Evolutionary conservation across 2,329 filamentous ascomycete genomes (phyloP).

Genomic region (Xylariales sp.): DNA sequence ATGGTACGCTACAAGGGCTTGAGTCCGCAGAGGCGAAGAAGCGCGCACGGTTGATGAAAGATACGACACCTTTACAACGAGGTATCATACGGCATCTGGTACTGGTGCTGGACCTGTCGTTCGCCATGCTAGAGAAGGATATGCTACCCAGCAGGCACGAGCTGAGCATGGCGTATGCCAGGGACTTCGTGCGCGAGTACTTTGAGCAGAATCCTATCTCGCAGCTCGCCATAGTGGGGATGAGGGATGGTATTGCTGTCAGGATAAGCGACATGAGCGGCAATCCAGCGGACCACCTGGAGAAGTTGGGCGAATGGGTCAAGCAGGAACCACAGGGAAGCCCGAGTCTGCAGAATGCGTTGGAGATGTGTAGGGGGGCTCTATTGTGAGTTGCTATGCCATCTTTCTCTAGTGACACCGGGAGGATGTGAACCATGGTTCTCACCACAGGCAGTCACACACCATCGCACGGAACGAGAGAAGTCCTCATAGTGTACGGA

Average conservation of each 20-base stretch:
- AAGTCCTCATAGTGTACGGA: conserved; percentile 88
- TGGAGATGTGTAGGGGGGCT: conserved; percentile 89
- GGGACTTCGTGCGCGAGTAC: conserved; percentile 86
- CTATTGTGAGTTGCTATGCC: conserved; percentile 63
- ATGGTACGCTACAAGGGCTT: conserved; percentile 71
- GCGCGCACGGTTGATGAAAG: conserved; percentile 73
- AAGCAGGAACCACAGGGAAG: conserved; percentile 66
- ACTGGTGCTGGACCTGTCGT: conserved; percentile 84
- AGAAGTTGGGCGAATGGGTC: conserved; percentile 64
- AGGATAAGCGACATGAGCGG: conserved; percentile 85
- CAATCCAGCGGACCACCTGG: conserved; percentile 84
- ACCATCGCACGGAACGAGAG: conserved; percentile 86
- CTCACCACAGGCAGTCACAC: conserved; percentile 58
- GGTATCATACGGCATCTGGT: conserved; percentile 97
- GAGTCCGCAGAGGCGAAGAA: conserved; percentile 69
- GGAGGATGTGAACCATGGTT: not conserved
- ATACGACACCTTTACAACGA: conserved; percentile 91
- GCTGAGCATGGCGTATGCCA: conserved; percentile 74
- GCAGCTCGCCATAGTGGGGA: conserved; percentile 86
- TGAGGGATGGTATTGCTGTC: conserved; percentile 86
- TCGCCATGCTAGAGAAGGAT: conserved; percentile 94
- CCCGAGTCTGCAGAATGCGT: conserved; percentile 84
- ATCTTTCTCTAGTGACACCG: conserved; percentile 1
- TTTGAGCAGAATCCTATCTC: conserved; percentile 99
- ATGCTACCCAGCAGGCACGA: conserved; percentile 83